Evolutionary conservation across 768 basidiomycete species (phyloP).

Genomic region (Hygrophoropsis aurantiaca): DNA sequence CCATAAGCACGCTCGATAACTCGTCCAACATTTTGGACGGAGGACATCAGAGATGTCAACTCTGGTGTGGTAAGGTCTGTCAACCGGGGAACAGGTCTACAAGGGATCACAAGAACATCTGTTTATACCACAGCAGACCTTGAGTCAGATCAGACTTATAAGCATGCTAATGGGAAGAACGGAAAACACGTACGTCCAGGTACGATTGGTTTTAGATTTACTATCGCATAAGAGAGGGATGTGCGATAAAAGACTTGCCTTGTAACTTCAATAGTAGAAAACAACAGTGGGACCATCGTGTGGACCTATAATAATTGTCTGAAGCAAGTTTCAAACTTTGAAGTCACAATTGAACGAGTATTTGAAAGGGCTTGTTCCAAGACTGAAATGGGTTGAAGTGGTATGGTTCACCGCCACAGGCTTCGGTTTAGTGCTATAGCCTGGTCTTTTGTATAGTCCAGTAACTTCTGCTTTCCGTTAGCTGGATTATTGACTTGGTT

Average conservation of each 20-base stretch:
- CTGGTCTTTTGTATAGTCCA: slow-evolving; percentile 1
- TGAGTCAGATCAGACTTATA: not conserved
- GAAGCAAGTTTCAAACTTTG: no score
- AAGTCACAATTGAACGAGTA: no score
- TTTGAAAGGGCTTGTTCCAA: no score
- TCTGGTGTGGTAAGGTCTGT: slow-evolving; percentile 63
- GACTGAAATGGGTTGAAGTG: no score
- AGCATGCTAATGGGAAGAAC: no score
- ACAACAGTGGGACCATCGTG: slow-evolving; percentile 55
- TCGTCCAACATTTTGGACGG: slow-evolving; percentile 75
- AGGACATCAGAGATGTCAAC: slow-evolving; percentile 74
- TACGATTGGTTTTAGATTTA: slow-evolving; percentile 92
- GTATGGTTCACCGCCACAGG: slow-evolving; percentile 18
- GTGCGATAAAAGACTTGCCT: slow-evolving; percentile 73
- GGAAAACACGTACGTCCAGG: slow-evolving; percentile 76
- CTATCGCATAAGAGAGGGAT: slow-evolving; percentile 76
- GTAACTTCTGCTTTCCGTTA: slow-evolving; percentile 1
- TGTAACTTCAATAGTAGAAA: slow-evolving; percentile 80
- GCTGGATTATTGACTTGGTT: not conserved
- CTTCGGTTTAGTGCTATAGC: not conserved
- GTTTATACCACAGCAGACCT: slow-evolving; percentile 1
- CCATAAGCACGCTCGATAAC: slow-evolving; percentile 81
- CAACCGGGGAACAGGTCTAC: slow-evolving; percentile 54
- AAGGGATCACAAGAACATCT: slow-evolving; percentile 68
- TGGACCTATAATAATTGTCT: slow-evolving; percentile 6